Evolutionary conservation across 2,329 filamentous ascomycete genomes (phyloP), one percentile per base, ranked within the genome.

Genomic region (Paraconiothyrium brasiliense): DNA sequence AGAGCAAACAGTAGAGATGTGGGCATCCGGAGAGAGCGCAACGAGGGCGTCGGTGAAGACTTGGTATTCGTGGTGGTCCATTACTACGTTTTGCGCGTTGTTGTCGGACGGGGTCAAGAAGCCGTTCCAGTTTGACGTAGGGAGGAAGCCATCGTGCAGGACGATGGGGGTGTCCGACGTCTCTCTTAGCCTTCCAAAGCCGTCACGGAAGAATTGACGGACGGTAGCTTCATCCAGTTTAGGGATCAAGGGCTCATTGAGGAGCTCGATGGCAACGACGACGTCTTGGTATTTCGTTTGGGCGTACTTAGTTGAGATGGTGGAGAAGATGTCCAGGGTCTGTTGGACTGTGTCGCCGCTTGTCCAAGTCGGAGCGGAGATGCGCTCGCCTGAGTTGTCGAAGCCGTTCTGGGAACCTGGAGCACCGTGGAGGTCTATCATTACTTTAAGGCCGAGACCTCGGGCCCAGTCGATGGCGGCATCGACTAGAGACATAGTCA

Each of bases 51-150:
- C 76, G 61, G 80, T 82, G 77, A 91, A 91, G 60, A 88, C 82
- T 72, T 90, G 86, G 72, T 91, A 92, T 71, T 91, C 87, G 72
- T 92, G 89, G 60, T 89, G 87, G 70, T 92, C 89, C 64, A 92
- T 77, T 49, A 86, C 84, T 44, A 90, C 84, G 50, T 86, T 84
- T 48, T 84, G 79, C 3, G 83, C 79, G 65, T 82, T 80, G 64
- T 82, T 78, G 69, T 85, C 83, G 0, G 78, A 80, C 1, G 80
- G 79, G 2, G 81, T 85, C 67, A 90, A 81, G 75, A 87, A 87
- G 5, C 83, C 85, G 68, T 91, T 91, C 85, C 87, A 91, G 7
- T 79, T 81, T 48, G 77, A 82, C 0, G 86, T 82, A 1, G 80
- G 67, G 30, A 81, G 74, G 77, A 89, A 89, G 3, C 81, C 86